Percentiles rank a stretch among this genome's conserved stretches.
Evolutionary conservation across 2,329 filamentous ascomycete species (phyloP).

Genomic region (Colletotrichum destructivum): DNA sequence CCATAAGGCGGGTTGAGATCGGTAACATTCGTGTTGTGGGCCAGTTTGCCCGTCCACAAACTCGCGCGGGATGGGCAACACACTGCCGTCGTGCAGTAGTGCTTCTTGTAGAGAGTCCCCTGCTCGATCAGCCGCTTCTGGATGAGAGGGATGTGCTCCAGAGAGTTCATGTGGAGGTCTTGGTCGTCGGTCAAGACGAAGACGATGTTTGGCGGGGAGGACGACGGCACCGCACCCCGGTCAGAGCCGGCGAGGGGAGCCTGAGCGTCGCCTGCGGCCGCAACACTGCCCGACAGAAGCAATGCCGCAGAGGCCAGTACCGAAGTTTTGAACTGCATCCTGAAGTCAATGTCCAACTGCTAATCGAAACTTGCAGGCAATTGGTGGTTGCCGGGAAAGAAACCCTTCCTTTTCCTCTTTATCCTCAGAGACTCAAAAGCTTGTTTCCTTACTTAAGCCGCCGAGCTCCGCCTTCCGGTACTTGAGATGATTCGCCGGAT

Average conservation of each 20-base stretch:
- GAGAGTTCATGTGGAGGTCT: constrained; percentile 72
- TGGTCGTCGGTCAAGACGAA: constrained; percentile 79
- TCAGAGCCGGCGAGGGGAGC: constrained; percentile 22
- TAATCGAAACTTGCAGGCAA: not conserved
- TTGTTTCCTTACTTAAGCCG: not conserved
- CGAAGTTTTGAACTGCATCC: constrained; percentile 14
- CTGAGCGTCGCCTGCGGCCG: constrained; percentile 17
- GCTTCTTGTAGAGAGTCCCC: constrained; percentile 71
- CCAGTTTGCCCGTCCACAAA: constrained; percentile 73
- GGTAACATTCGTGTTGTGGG: constrained; percentile 77
- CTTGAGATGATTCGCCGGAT: constrained; percentile 21
- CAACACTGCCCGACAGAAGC: constrained; percentile 1
- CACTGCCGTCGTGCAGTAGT: constrained; percentile 75
- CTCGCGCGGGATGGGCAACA: constrained; percentile 77
- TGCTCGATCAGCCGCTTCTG: constrained; percentile 68
- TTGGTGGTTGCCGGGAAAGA: not conserved
- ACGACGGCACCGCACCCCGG: constrained; percentile 21
- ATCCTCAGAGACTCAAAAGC: not conserved
- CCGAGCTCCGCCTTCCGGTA: not conserved
- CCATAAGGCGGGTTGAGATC: constrained; percentile 68
- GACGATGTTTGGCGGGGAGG: constrained; percentile 67
- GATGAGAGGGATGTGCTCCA: constrained; percentile 71
- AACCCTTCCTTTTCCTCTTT: not conserved
- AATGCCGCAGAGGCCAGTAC: constrained; percentile 10
- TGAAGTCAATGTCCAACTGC: not conserved